A percentile compares a stretch with the other conserved stretches of the same genome.
These are phyloP conservation scores for Starmerella vitae DNA, from an alignment of 805 yeast genomes.

Conservation along the genomic window DNA sequence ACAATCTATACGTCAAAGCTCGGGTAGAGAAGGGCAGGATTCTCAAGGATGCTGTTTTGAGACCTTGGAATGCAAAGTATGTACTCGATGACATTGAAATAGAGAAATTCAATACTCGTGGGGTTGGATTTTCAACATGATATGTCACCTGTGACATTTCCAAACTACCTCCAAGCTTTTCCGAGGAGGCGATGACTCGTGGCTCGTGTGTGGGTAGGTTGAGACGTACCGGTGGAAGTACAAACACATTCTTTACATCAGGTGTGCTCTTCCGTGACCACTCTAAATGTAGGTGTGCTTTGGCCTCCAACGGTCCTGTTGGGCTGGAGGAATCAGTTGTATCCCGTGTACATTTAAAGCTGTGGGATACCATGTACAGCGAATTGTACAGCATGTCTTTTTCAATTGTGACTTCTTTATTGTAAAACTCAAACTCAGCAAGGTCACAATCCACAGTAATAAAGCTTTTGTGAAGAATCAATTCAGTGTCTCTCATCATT, in stretches of 20 bases:
- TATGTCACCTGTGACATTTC: conserved; percentile 30
- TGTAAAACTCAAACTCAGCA: conserved; percentile 6
- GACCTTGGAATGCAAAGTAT: conserved; percentile 31
- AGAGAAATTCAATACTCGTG: conserved; percentile 51
- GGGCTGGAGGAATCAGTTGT: not conserved
- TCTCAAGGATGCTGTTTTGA: conserved; percentile 28
- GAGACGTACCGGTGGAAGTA: conserved; percentile 18
- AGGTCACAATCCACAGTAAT: conserved; percentile 4
- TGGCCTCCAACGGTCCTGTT: conserved; percentile 18
- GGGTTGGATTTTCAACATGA: conserved; percentile 61
- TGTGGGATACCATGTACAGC: conserved; percentile 5
- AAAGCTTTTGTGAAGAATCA: conserved; percentile 4
- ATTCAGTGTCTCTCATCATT: conserved; percentile 14
- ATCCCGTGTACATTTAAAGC: conserved; percentile 3
- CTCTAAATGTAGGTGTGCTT: conserved; percentile 23
- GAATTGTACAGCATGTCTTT: conserved; percentile 10
- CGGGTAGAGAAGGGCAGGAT: conserved; percentile 51
- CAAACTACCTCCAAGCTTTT: conserved; percentile 20
- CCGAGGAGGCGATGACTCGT: conserved; percentile 19
- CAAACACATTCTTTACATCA: conserved; percentile 11
- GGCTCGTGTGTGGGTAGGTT: conserved; percentile 22
- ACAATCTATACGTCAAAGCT: conserved; percentile 22
- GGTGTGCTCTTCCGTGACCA: conserved; percentile 24
- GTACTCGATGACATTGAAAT: conserved; percentile 33
- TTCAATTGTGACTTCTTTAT: not conserved